A percentile compares a stretch with the other conserved stretches of the same genome.
Evolutionary conservation across 2,329 filamentous ascomycete species (phyloP).

Genomic region (Aspergillus ruber): DNA sequence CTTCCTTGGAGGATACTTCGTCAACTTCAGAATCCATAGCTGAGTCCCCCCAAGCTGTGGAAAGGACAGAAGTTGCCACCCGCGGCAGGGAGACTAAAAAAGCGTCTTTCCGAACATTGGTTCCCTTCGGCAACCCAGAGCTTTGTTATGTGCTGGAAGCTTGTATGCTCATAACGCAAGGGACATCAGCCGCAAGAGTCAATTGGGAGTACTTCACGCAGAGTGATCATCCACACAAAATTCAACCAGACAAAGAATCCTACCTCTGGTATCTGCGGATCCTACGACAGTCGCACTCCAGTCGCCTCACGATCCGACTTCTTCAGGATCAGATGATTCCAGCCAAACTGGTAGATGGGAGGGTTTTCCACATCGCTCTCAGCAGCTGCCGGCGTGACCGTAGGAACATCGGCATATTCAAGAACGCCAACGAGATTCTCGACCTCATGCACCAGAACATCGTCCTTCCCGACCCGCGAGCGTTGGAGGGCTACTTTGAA

Average conservation of each 20-base stretch:
- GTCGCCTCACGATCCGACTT: slow-evolving; percentile 54
- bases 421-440: slow-evolving; percentile 59
- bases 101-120: slow-evolving; percentile 26
- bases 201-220: slow-evolving; percentile 74
- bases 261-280: slow-evolving; percentile 63
- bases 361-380: slow-evolving; percentile 67
- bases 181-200: slow-evolving; percentile 55
- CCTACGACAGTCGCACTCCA: slow-evolving; percentile 60
- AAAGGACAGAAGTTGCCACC: neutral
- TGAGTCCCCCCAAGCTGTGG: neutral
- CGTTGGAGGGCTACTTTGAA: slow-evolving; percentile 24
- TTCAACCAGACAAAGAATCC: slow-evolving; percentile 67
- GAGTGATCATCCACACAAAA: slow-evolving; percentile 38
- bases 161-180: slow-evolving; percentile 51
- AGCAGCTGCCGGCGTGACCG: slow-evolving; percentile 68
- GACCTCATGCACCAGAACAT: slow-evolving; percentile 50
- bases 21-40: neutral
- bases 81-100: too few relatives aligned
- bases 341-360: slow-evolving; percentile 36
- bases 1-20: neutral
- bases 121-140: slow-evolving; percentile 46
- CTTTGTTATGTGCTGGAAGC: slow-evolving; percentile 65
- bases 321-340: slow-evolving; percentile 50
- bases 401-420: slow-evolving; percentile 64
- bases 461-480: slow-evolving; percentile 23